Base-by-base conservation (phyloP, 441 rosid genomes). In the Heliophila coronopifolia region DNA sequence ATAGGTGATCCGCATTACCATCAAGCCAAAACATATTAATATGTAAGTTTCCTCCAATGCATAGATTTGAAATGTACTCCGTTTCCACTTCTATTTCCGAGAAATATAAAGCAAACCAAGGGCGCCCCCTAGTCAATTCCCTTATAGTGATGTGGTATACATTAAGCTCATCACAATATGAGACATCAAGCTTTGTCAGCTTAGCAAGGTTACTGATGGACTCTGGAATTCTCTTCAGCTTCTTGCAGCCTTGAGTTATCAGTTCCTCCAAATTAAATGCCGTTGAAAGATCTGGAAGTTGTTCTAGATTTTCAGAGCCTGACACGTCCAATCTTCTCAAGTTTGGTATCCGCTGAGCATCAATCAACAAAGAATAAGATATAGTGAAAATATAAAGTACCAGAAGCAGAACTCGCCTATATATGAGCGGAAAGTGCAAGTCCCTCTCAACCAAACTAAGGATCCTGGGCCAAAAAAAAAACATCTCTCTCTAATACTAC, bases 281-380 rank as follows among this genome's bases (percentile, higher is more conserved):
- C 41, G 2, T 31, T 4, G 65, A 15, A 9, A 59, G 50, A 50
- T 59, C 44, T 9, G 63, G 49, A 39, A 20, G n/a, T 19, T 37
- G 18, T 1, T 5, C 28, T 4, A 58, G 42, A 37, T 58, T 13
- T 6, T 30, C 30, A 0, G 63, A 58, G 18, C 63, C 63, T 13
- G 41, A 8, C 2, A 47, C 54, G 38, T 58, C 55, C n/a, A 58
- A 41, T 16, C 33, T 58, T 56, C 30, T n/a, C 14, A 58, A 30
- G 1, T 10, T 12, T 7, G 7, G 10, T 9, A 47, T 5, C 14
- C 17, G 12, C 53, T 47, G 26, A 47, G 35, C 13, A 12, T 2
- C 8, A 44, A 5, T 4, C 7, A 4, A 15, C 22, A 43, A 25
- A 13, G 9, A 26, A 14, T 2, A 44, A 2, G 23, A 5, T 34